These are phyloP conservation scores for Calonectria pauciramosa DNA, from an alignment of 2,329 filamentous ascomycete genomes.

Conservation along the genomic window DNA sequence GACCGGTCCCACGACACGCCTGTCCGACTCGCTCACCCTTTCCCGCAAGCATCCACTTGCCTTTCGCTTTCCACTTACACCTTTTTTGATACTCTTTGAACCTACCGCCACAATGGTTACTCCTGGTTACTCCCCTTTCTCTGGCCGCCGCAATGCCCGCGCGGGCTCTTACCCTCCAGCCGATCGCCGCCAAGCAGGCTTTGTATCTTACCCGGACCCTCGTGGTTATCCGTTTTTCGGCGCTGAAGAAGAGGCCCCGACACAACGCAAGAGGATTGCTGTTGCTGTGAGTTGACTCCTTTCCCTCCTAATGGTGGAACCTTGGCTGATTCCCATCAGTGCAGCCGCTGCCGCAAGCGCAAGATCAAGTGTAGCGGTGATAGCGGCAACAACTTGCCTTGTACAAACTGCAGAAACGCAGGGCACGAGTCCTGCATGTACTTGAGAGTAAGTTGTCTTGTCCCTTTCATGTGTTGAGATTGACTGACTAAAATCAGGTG, in stretches of 20 bases:
- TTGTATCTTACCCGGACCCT: constrained; percentile 35
- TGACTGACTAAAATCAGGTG: constrained; percentile 41
- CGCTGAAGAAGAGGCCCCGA: constrained; percentile 57
- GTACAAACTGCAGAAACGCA: constrained; percentile 84
- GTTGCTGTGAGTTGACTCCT: constrained; percentile 64
- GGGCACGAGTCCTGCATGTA: constrained; percentile 82
- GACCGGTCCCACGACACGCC: constrained; percentile 4
- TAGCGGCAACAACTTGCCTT: constrained; percentile 80
- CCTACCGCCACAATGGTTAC: constrained; percentile 36
- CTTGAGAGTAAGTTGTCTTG: constrained; percentile 73
- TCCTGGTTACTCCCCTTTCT: constrained; percentile 36
- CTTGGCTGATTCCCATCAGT: constrained; percentile 70
- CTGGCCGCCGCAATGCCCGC: constrained; percentile 36
- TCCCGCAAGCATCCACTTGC: not conserved
- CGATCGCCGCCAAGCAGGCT: constrained; percentile 38
- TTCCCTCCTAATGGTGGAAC: not conserved
- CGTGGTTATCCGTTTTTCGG: constrained; percentile 20
- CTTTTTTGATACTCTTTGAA: not conserved
- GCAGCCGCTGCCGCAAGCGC: constrained; percentile 87
- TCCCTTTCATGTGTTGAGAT: not conserved
- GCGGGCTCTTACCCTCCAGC: constrained; percentile 33
- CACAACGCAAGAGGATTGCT: constrained; percentile 70
- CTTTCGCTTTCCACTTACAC: not conserved
- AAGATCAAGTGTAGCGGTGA: constrained; percentile 97
- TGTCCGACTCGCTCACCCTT: not conserved